Conservation (phyloP, 139 green algal species). For the Picochlorum sp. region DNA sequence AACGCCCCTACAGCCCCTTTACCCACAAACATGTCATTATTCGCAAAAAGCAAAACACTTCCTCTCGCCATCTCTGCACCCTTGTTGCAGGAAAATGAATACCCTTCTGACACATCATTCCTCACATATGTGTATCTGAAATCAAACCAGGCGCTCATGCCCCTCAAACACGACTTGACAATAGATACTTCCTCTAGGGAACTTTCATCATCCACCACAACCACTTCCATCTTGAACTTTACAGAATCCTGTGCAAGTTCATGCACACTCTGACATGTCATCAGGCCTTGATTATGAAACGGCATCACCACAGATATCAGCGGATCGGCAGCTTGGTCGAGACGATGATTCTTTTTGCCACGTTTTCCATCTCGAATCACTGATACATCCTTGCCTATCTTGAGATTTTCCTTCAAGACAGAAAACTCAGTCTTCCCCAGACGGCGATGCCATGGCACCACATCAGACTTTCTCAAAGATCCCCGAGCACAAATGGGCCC, state of each 20-base stretch:
- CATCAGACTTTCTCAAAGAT: no score
- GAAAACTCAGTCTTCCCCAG: no score
- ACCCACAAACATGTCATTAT: constrained; percentile 3
- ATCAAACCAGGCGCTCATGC: background rate
- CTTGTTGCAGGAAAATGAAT: background rate
- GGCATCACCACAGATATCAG: background rate
- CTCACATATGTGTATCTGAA: background rate
- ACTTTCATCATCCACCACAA: background rate
- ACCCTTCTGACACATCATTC: background rate
- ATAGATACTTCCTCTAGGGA: background rate
- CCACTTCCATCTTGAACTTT: background rate
- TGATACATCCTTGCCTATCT: no score
- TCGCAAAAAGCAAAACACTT: background rate
- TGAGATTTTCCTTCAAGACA: no score
- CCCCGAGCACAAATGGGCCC: no score
- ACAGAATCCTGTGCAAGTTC: background rate
- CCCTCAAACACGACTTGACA: background rate
- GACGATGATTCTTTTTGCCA: background rate
- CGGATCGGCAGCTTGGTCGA: background rate
- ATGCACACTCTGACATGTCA: background rate
- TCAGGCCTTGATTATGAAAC: background rate
- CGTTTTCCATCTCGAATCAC: background rate
- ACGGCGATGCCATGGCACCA: no score
- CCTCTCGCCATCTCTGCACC: background rate
- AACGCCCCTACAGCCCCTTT: background rate